Percentiles rank a stretch among this genome's conserved stretches.
These are phyloP conservation scores for Pestalotiopsis sp. DNA, from an alignment of 2,329 filamentous ascomycete species.

Conservation along the genomic window DNA sequence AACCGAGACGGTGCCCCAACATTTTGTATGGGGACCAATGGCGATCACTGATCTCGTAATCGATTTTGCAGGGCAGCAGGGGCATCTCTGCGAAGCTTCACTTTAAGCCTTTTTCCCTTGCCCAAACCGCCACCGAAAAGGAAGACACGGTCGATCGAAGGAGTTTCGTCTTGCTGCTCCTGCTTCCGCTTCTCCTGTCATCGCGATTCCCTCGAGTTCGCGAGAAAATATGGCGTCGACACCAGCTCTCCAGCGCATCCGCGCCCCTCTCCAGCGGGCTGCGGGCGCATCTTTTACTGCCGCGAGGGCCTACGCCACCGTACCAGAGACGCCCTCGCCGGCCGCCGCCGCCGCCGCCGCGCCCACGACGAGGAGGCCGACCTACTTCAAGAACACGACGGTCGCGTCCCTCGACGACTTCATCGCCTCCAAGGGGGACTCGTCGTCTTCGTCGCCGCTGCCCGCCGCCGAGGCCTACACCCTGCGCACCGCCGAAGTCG, in stretches of 20 bases:
- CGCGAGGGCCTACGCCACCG: slow-evolving; percentile 45
- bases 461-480: slow-evolving; percentile 56
- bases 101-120: slow-evolving; percentile 14
- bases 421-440: slow-evolving; percentile 39
- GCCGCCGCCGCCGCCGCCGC: slow-evolving; percentile 18
- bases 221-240: slow-evolving; percentile 24
- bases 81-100: background rate
- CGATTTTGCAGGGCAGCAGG: background rate
- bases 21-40: slow-evolving; percentile 8
- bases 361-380: slow-evolving; percentile 34
- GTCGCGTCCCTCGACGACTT: slow-evolving; percentile 62
- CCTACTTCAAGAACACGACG: slow-evolving; percentile 61
- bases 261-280: slow-evolving; percentile 28
- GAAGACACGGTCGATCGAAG: background rate
- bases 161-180: background rate
- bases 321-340: slow-evolving; percentile 34
- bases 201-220: background rate
- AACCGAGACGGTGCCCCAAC: background rate
- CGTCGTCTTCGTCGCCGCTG: slow-evolving; percentile 43
- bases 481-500: slow-evolving; percentile 63
- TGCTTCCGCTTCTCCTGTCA: background rate
- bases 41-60: slow-evolving; percentile 9
- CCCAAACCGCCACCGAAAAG: slow-evolving; percentile 6
- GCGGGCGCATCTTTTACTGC: slow-evolving; percentile 20
- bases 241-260: slow-evolving; percentile 26